A percentile compares a stretch with the other conserved stretches of the same genome.
These are phyloP conservation scores for Leccinum fibrillosum DNA, from an alignment of 768 basidiomycete species.

Conservation along the genomic window DNA sequence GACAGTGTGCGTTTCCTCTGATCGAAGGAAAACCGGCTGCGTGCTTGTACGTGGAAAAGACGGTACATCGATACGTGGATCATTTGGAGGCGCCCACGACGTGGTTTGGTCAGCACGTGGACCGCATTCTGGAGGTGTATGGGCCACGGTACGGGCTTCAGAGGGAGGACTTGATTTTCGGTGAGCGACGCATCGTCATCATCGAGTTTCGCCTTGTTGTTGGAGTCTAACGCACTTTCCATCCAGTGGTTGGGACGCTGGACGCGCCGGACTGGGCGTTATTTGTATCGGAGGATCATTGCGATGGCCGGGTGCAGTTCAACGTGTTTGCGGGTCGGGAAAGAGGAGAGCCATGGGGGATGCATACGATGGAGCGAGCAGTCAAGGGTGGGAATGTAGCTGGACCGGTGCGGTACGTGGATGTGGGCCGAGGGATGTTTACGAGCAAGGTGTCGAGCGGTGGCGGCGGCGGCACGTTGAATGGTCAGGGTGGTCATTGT, in stretches of 20 bases:
- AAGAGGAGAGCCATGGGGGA: conserved; percentile 67
- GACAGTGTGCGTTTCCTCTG: conserved; percentile 59
- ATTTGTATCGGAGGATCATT: conserved; percentile 72
- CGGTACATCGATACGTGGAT: conserved; percentile 65
- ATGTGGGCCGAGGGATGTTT: conserved; percentile 33
- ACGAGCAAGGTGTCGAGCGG: conserved; percentile 52
- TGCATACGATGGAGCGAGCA: conserved; percentile 58
- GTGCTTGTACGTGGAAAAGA: conserved; percentile 65
- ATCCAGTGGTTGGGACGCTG: conserved; percentile 63
- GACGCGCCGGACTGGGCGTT: conserved; percentile 69
- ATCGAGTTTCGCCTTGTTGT: background rate
- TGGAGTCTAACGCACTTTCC: background rate
- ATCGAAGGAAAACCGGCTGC: conserved; percentile 64
- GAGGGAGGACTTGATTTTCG: conserved; percentile 59
- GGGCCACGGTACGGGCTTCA: conserved; percentile 43
- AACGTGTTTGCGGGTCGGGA: conserved; percentile 48
- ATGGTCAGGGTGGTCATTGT: conserved; percentile 13
- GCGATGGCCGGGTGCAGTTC: conserved; percentile 58
- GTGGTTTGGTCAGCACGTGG: conserved; percentile 73
- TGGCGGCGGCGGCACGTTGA: conserved; percentile 8
- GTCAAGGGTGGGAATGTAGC: conserved; percentile 33
- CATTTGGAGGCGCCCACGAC: conserved; percentile 58
- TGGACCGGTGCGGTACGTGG: conserved; percentile 50
- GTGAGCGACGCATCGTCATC: conserved; percentile 12
- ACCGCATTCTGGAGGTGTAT: conserved; percentile 58